These are phyloP conservation scores for Colletotrichum cereale DNA, from an alignment of 2,329 filamentous ascomycete genomes.

Conservation along the genomic window DNA sequence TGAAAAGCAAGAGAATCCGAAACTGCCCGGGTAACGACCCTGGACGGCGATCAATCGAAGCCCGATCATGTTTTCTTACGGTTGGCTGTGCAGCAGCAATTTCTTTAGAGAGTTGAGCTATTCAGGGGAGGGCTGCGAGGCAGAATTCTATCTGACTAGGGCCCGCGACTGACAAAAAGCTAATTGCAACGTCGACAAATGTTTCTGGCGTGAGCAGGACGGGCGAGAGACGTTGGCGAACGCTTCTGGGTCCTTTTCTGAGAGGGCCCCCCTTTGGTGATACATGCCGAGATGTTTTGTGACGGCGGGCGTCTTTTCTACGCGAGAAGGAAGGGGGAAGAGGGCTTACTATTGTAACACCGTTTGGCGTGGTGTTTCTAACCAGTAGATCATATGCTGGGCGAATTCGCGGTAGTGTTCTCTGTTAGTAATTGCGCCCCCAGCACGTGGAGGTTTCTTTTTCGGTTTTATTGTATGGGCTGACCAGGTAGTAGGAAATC, in stretches of 20 bases:
- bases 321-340: not conserved
- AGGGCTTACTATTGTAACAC: not conserved
- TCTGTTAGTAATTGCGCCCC: not conserved
- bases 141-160: slow-evolving; percentile 4
- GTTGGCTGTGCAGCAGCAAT: too few relatives aligned
- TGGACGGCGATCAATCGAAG: slow-evolving; percentile 3
- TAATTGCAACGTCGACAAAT: not conserved
- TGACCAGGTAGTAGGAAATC: too few relatives aligned
- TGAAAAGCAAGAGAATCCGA: not conserved
- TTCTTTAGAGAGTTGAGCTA: not conserved
- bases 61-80: not conserved
- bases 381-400: not conserved
- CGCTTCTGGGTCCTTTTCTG: too few relatives aligned
- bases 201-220: not conserved
- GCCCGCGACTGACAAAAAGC: not conserved
- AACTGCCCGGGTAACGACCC: not conserved
- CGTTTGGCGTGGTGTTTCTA: slow-evolving; percentile 4
- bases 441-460: not conserved
- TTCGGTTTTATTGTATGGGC: too few relatives aligned
- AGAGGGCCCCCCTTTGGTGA: not conserved
- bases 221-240: not conserved
- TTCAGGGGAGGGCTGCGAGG: not conserved
- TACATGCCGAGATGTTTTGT: not conserved
- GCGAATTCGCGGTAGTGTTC: not conserved
- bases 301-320: not conserved